phyloP scores from a whole-genome alignment of 2,329 filamentous ascomycete species.

The Aureobasidium vineae region DNA sequence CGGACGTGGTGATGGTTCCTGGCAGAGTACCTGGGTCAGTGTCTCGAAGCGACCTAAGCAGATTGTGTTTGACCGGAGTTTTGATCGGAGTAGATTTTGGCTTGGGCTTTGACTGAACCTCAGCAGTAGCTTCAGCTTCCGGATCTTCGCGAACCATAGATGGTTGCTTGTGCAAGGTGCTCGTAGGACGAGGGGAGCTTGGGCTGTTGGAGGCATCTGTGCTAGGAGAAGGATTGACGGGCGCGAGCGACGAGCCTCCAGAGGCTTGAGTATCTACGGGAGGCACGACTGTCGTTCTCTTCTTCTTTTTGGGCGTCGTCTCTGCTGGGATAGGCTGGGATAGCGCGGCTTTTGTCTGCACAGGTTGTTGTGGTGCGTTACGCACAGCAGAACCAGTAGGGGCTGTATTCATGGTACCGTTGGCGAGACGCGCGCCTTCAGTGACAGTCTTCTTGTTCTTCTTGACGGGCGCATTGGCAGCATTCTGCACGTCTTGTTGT shows the following conservation, averaged over 20 bases:
- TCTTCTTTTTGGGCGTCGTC: conserved; percentile 26
- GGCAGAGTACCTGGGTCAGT: conserved; percentile 1
- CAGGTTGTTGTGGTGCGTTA: neutral
- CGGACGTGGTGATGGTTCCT: conserved; percentile 30
- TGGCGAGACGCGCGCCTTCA: conserved; percentile 44
- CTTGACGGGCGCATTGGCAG: conserved; percentile 43
- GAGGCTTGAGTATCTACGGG: conserved; percentile 31
- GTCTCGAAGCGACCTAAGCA: conserved; percentile 3
- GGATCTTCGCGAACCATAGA: conserved; percentile 39
- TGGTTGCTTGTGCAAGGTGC: conserved; percentile 36
- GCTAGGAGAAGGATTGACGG: conserved; percentile 36
- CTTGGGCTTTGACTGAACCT: conserved; percentile 7
- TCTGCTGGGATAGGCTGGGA: neutral
- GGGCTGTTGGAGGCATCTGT: conserved; percentile 30
- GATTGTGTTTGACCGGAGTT: neutral
- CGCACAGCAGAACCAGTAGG: conserved; percentile 50
- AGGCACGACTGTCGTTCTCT: conserved; percentile 25
- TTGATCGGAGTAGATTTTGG: neutral
- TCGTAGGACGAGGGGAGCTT: conserved; percentile 29
- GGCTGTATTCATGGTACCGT: conserved; percentile 55
- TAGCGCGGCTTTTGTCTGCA: conserved; percentile 5
- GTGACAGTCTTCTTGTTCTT: conserved; percentile 42
- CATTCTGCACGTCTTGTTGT: conserved; percentile 40
- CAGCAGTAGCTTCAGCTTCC: conserved; percentile 34
- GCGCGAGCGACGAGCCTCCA: conserved; percentile 31